Conservation (phyloP, 1,284 basidiomycete genomes). For the Austroboletus niveus region DNA sequence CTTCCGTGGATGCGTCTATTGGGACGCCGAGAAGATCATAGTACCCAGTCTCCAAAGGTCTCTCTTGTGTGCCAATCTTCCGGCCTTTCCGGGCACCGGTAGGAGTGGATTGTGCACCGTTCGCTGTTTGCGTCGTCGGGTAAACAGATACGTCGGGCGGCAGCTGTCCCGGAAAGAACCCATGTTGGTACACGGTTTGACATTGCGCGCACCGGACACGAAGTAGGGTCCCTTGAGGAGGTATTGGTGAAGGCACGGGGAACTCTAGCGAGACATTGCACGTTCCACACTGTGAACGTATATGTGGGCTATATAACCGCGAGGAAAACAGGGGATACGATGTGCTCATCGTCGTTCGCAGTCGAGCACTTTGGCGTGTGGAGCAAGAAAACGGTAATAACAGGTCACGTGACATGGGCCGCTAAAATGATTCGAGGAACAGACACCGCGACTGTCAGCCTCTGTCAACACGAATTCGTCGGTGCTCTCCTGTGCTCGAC, state of each 20-base stretch:
- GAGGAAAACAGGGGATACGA: slow-evolving; percentile 48
- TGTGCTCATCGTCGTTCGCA: slow-evolving; percentile 30
- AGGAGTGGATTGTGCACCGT: slow-evolving; percentile 15
- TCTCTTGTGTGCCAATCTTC: slow-evolving; percentile 85
- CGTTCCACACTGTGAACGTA: slow-evolving; percentile 58
- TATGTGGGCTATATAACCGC: slow-evolving; percentile 60
- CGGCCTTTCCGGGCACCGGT: slow-evolving; percentile 43
- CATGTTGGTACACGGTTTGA: slow-evolving; percentile 53
- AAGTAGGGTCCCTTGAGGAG: slow-evolving; percentile 62
- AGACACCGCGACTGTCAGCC: no score
- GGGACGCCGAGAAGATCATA: slow-evolving; percentile 83
- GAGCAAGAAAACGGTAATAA: slow-evolving; percentile 4
- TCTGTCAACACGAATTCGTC: no score
- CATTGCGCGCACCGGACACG: slow-evolving; percentile 73
- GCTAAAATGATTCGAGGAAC: no score
- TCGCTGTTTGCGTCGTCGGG: slow-evolving; percentile 7
- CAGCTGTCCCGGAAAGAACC: slow-evolving; percentile 63
- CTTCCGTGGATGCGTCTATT: slow-evolving; percentile 74
- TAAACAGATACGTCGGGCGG: slow-evolving; percentile 30
- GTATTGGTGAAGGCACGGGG: slow-evolving; percentile 62
- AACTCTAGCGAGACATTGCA: slow-evolving; percentile 75
- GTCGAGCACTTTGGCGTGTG: slow-evolving; percentile 1
- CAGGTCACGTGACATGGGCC: slow-evolving; percentile 16
- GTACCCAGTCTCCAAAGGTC: slow-evolving; percentile 86
- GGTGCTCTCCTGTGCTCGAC: no score